These are phyloP conservation scores for Epichloe gansuensis DNA, from an alignment of 2,329 filamentous ascomycete species.

Conservation along the genomic window DNA sequence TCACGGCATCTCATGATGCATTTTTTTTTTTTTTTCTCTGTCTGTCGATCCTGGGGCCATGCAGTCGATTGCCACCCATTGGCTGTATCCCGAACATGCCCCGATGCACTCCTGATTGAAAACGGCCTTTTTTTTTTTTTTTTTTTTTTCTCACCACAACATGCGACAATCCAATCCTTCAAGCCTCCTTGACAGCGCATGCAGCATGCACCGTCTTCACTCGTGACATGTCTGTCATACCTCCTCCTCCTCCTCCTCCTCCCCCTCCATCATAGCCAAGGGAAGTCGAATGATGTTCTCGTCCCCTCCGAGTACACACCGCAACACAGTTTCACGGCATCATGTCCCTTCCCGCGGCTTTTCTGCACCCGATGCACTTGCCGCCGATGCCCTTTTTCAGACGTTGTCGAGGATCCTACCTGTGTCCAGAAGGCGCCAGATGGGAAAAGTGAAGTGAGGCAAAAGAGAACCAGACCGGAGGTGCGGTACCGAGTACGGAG, in stretches of 20 bases:
- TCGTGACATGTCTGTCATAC: neutral
- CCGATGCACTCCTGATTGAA: no score
- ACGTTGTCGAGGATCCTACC: neutral
- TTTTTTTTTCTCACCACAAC: no score
- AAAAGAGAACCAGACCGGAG: neutral
- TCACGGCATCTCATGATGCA: no score
- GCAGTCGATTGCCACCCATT: no score
- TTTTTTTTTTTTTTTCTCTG: no score
- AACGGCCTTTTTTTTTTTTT: no score
- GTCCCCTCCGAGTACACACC: neutral
- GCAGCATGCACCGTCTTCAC: constrained; percentile 1
- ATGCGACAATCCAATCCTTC: no score
- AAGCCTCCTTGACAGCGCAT: no score
- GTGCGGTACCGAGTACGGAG: no score
- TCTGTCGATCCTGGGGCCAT: no score
- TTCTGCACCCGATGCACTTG: neutral
- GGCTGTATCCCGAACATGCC: no score
- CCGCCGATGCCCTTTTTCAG: neutral
- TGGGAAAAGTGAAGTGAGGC: neutral
- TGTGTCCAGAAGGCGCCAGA: neutral
- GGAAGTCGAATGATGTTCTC: neutral
- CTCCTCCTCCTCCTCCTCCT: no score
- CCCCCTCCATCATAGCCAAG: neutral
- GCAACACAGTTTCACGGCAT: neutral
- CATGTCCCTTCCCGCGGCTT: neutral